Base-by-base conservation (phyloP, 2,329 filamentous ascomycete species). In the Aspergillus luchuensis region DNA sequence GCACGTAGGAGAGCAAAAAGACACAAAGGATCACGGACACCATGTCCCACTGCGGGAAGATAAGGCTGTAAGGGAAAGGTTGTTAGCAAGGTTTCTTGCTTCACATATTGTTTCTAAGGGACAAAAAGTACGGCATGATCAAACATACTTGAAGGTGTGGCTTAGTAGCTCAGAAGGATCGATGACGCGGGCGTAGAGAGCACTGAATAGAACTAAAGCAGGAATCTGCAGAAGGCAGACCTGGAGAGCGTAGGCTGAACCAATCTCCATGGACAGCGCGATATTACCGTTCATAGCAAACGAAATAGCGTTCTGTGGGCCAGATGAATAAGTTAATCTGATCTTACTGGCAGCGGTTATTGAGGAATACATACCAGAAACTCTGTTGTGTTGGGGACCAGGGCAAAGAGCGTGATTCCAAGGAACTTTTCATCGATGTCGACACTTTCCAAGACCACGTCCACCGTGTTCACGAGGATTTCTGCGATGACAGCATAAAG, bases 231-330 rank as follows among this genome's bases (percentile, higher is more conserved):
- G 84, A 28, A 99, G 84, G 73, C 94, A 97, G 53, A 99, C 95
- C 77, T 99, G 95, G 47, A 99, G 82, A 1, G 95, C 95, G 73
- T 99, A 99, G 2, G 94, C 94, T 0, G 93, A 97, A 67, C 95
- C 95, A 68, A 99, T 99, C 74, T 99, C 95, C 95, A 99, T 99
- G 39, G 92, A 97, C 17, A 99, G 81, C 0, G 95, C 95, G 76
- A 99, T 98, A 76, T 99, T 99, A 62, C 95, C 95, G 72, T 99
- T 98, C 94, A 99, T 99, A 57, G 95, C 95, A 75, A 99, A 99
- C 0, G 93, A 97, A 61, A 99, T 99, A 74, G 94, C 95, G 77
- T 99, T 99, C 88, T 92, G 58, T 38, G 39, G 23, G 41, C 38
- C 25, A n/a, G 28, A 33, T 19, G 5, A 10, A 30, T 21, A 36